These are phyloP conservation scores for Bacidia rubella DNA, from an alignment of 495 filamentous ascomycete genomes.

Conservation along the genomic window DNA sequence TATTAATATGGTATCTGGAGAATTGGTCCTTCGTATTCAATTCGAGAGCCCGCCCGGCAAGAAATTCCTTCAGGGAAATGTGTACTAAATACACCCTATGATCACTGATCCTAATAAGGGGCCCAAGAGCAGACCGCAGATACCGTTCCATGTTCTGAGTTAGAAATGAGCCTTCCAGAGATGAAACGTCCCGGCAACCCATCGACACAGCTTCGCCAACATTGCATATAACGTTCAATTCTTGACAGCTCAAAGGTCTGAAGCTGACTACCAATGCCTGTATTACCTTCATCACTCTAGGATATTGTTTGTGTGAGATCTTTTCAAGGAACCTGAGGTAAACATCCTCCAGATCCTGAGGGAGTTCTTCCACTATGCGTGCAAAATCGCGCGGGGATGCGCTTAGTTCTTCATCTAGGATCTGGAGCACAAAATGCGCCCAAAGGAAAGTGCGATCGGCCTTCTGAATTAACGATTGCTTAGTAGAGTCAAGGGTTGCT, in stretches of 20 bases:
- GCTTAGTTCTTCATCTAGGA: conserved; percentile 6
- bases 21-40: background rate
- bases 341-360: background rate
- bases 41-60: background rate
- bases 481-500: background rate
- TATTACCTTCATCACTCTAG: background rate
- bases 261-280: background rate
- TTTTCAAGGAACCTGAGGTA: conserved; percentile 1
- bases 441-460: conserved; percentile 8
- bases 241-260: conserved; percentile 1
- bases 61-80: conserved; percentile 6
- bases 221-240: background rate
- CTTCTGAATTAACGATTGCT: background rate
- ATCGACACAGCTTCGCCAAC: background rate
- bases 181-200: background rate
- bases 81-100: conserved; percentile 4
- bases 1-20: background rate
- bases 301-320: background rate
- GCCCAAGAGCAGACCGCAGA: background rate
- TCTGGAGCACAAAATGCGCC: conserved; percentile 5
- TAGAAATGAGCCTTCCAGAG: background rate
- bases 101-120: conserved; percentile 1
- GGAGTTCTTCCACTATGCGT: background rate
- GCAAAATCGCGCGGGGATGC: conserved; percentile 1
- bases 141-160: background rate